Evolutionary conservation across 352 stramenopile genomes (phyloP).

Genomic region (Phytophthora pluvialis): DNA sequence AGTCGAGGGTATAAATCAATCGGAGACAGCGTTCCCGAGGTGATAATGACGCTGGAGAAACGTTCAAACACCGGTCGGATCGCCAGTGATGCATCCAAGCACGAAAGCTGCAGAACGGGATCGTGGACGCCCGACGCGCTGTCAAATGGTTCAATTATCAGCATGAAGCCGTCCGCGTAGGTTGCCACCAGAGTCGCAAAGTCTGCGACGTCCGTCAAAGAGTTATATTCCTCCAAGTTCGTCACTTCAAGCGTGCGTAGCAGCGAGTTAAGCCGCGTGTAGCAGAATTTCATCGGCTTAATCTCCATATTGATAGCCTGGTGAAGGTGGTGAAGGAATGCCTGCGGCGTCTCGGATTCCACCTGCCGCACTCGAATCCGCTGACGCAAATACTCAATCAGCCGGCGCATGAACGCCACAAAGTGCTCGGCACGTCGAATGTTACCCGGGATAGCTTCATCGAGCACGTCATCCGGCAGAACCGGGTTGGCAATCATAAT

Average conservation of each 20-base stretch:
- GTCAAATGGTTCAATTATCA: constrained; percentile 97
- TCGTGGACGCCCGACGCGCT: constrained; percentile 73
- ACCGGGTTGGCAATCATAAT: constrained; percentile 83
- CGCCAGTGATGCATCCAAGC: constrained; percentile 97
- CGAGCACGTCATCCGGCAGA: constrained; percentile 93
- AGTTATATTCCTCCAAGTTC: constrained; percentile 97
- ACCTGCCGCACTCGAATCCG: constrained; percentile 90
- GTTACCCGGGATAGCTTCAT: constrained; percentile 97
- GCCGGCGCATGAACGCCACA: constrained; percentile 96
- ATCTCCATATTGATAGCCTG: constrained; percentile 95
- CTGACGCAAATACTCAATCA: constrained; percentile 94
- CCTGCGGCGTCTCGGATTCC: constrained; percentile 96
- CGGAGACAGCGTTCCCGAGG: constrained; percentile 96
- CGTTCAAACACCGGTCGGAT: constrained; percentile 99
- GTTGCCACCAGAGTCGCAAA: constrained; percentile 97
- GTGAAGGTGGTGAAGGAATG: constrained; percentile 96
- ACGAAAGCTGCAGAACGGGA: constrained; percentile 94
- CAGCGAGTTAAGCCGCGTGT: constrained; percentile 96
- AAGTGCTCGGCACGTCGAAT: constrained; percentile 99
- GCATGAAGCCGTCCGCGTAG: constrained; percentile 98
- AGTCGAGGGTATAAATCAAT: constrained; percentile 99
- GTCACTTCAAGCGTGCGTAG: constrained; percentile 96
- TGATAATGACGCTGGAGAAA: constrained; percentile 91
- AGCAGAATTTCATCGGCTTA: constrained; percentile 98
- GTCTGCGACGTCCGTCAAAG: constrained; percentile 96